Evolutionary conservation across 2,329 filamentous ascomycete genomes (phyloP).

Genomic region (Fusarium guadeloupense): DNA sequence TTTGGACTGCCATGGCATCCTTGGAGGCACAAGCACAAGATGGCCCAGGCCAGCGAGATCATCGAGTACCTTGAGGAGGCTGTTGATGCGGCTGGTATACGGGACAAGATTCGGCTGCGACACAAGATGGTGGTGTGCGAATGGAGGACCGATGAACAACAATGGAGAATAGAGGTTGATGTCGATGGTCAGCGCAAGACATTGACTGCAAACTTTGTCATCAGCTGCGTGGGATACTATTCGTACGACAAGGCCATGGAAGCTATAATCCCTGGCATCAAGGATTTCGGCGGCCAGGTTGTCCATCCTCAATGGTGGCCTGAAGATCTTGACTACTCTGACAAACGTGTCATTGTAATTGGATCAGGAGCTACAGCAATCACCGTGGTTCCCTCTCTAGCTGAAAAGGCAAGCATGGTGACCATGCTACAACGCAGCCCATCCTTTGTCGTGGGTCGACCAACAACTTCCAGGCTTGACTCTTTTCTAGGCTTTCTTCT

Average conservation of each 20-base stretch:
- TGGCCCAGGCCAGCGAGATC: slow-evolving; percentile 64
- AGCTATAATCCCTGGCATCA: slow-evolving; percentile 71
- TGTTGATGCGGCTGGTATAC: slow-evolving; percentile 60
- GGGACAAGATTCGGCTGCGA: slow-evolving; percentile 61
- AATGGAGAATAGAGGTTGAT: slow-evolving; percentile 62
- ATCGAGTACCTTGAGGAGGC: slow-evolving; percentile 63
- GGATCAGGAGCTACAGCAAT: slow-evolving; percentile 83
- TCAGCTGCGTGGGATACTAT: slow-evolving; percentile 75
- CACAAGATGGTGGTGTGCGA: slow-evolving; percentile 59
- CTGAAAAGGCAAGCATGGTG: slow-evolving; percentile 69
- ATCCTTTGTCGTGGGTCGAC: slow-evolving; percentile 70
- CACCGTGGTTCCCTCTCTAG: slow-evolving; percentile 77
- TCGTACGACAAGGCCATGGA: slow-evolving; percentile 72
- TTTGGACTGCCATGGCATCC: slow-evolving; percentile 77
- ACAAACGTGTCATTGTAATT: slow-evolving; percentile 76
- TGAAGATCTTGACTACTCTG: slow-evolving; percentile 68
- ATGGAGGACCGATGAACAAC: slow-evolving; percentile 65
- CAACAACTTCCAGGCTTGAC: slow-evolving; percentile 52
- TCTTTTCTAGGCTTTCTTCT: slow-evolving; percentile 54
- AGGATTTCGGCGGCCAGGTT: slow-evolving; percentile 70
- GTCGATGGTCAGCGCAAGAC: slow-evolving; percentile 36
- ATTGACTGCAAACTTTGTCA: slow-evolving; percentile 62
- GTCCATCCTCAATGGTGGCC: slow-evolving; percentile 84
- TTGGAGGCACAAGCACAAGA: slow-evolving; percentile 65
- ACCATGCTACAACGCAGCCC: slow-evolving; percentile 87